phyloP scores from a whole-genome alignment of 805 yeast genomes.

The Cyberlindnera galapagoensis region DNA sequence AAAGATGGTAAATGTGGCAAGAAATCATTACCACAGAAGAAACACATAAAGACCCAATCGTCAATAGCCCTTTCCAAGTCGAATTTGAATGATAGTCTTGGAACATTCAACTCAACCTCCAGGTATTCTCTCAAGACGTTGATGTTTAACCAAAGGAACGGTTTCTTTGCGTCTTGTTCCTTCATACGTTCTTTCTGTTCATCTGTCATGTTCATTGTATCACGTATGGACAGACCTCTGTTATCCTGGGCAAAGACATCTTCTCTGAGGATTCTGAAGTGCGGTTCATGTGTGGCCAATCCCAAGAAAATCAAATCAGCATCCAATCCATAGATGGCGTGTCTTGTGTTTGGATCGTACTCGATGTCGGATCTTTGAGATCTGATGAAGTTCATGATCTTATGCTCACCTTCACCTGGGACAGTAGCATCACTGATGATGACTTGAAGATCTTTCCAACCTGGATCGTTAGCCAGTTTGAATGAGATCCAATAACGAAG shows the following conservation, averaged over 20 bases:
- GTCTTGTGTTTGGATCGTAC: slow-evolving; percentile 90
- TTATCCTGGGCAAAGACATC: slow-evolving; percentile 80
- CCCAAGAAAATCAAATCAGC: slow-evolving; percentile 97
- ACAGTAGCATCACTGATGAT: slow-evolving; percentile 93
- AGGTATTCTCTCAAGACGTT: slow-evolving; percentile 84
- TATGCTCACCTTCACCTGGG: slow-evolving; percentile 99
- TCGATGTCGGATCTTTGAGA: slow-evolving; percentile 81
- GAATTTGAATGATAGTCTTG: slow-evolving; percentile 63
- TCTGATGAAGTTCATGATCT: slow-evolving; percentile 92
- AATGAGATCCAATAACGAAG: slow-evolving; percentile 89
- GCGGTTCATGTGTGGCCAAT: slow-evolving; percentile 96
- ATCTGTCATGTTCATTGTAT: slow-evolving; percentile 52
- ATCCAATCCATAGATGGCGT: slow-evolving; percentile 94
- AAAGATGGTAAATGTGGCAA: slow-evolving; percentile 92
- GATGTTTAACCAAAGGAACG: slow-evolving; percentile 91
- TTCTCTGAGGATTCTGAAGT: slow-evolving; percentile 87
- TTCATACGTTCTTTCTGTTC: slow-evolving; percentile 39
- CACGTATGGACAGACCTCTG: slow-evolving; percentile 37
- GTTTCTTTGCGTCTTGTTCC: slow-evolving; percentile 47
- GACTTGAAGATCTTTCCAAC: slow-evolving; percentile 86
- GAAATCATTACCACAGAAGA: slow-evolving; percentile 97
- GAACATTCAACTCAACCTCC: slow-evolving; percentile 70
- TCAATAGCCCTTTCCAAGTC: slow-evolving; percentile 95
- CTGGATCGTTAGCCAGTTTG: slow-evolving; percentile 83
- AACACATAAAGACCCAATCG: slow-evolving; percentile 98